phyloP scores from a whole-genome alignment of 352 stramenopile genomes.

The Hyaloperonospora arabidopsidis region DNA sequence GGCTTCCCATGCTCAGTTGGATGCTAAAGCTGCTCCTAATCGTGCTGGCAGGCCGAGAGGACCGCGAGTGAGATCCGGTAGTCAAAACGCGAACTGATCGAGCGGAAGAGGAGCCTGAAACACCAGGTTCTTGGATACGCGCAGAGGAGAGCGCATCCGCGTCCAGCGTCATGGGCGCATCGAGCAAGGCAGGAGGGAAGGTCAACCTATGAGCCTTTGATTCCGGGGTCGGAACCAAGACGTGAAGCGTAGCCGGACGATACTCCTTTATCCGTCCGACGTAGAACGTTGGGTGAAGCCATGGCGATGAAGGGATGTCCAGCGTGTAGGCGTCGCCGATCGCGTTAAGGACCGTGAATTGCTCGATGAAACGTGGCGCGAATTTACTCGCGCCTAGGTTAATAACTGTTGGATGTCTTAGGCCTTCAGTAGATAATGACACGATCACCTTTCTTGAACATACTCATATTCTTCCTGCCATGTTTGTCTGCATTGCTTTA shows the following conservation, averaged over 20 bases:
- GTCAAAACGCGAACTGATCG: too few species aligned
- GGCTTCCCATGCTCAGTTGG: too few species aligned
- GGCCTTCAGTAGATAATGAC: neutral
- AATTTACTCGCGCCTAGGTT: slow-evolving; percentile 2
- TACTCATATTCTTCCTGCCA: slow-evolving; percentile 1
- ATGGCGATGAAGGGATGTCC: neutral
- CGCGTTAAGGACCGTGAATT: neutral
- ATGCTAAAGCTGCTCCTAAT: too few species aligned
- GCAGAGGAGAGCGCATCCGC: too few species aligned
- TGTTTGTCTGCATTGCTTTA: slow-evolving; percentile 2
- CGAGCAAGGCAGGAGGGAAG: too few species aligned
- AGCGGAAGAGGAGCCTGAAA: too few species aligned
- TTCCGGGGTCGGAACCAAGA: too few species aligned
- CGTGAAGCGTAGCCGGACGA: neutral
- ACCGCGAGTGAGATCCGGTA: too few species aligned
- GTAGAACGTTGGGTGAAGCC: neutral
- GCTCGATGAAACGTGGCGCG: neutral
- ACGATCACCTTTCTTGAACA: neutral
- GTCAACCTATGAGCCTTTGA: too few species aligned
- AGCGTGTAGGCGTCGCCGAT: slow-evolving; percentile 1
- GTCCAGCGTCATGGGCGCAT: too few species aligned
- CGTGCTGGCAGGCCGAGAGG: too few species aligned
- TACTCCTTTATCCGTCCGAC: neutral
- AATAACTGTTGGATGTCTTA: neutral
- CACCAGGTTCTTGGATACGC: too few species aligned